Conservation (phyloP, 805 yeast genomes). For the Suhomyces xylopsoci region DNA sequence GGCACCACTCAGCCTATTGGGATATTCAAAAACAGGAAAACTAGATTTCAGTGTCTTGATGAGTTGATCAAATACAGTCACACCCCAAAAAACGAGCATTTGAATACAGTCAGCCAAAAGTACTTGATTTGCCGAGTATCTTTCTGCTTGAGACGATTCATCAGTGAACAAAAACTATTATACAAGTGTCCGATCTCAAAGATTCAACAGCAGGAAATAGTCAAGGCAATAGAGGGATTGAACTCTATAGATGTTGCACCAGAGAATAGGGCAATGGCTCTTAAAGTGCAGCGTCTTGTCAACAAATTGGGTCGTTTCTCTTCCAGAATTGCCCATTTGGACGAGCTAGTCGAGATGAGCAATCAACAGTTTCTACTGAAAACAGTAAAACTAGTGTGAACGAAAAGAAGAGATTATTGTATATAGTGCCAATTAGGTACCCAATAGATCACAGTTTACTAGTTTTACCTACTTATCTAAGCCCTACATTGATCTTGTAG, state of each 20-base stretch:
- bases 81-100: slow-evolving; percentile 14
- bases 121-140: slow-evolving; percentile 58
- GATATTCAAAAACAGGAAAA: slow-evolving; percentile 40
- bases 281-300: neutral
- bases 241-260: neutral
- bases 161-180: slow-evolving; percentile 59
- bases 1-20: slow-evolving; percentile 60
- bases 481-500: neutral
- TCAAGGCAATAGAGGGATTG: slow-evolving; percentile 41
- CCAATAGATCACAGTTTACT: neutral
- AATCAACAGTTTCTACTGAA: neutral
- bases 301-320: neutral
- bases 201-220: slow-evolving; percentile 64
- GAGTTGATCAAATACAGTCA: slow-evolving; percentile 45
- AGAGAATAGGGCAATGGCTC: neutral
- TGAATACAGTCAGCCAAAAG: slow-evolving; percentile 15
- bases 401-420: neutral
- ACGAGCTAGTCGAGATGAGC: neutral
- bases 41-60: slow-evolving; percentile 55
- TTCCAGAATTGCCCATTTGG: neutral
- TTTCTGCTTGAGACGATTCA: slow-evolving; percentile 57
- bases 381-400: neutral
- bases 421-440: neutral
- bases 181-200: slow-evolving; percentile 64
- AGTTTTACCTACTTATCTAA: neutral